Base-by-base conservation (phyloP, 2,329 filamentous ascomycete genomes). In the Penicillium sclerotiorum region DNA sequence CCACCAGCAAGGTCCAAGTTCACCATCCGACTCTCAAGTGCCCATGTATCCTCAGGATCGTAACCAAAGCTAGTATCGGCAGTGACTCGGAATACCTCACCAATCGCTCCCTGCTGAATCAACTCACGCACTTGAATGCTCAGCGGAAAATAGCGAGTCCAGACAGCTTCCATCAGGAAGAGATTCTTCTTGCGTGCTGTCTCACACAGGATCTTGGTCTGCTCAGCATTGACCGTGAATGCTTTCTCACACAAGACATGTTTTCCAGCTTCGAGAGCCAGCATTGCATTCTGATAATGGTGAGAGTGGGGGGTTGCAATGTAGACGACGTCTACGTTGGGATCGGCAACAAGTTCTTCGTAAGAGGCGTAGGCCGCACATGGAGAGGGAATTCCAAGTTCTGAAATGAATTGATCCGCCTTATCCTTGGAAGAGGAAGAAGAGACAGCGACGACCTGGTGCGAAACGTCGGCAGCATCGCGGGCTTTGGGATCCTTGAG, bases 181-280 rank as follows among this genome's bases (percentile, higher is more conserved):
- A 90, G 67, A 52, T 83, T 81, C 78, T 90, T 93, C 64, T 83
- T 79, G 67, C 77, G 82, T 6, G 91, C 91, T 52, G 82, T 85
- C 55, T 86, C 83, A 43, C 86, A 81, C 21, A 96, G 79, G 67
- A 84, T 84, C 71, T 82, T 83, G 20, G 88, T 78, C 73, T 96
- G 91, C 8, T 83, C 78, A 2, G 88, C 90, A 56, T 87, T 95
- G 55, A 93, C 88, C 1, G 90, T 95, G 62, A 96, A 86, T 0
- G 91, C 84, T 78, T 96, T 96, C 73, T 96, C 91, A 71, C 90
- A 95, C 27, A 96, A 81, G 23, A 96, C 90, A 63, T 93, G 81
- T 79, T 95, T 96, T 63, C 89, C 88, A 7, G 88, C 88, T 58
- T 89, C 82, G 32, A 96, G 79, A 36, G 86, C 88, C n/a, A 95